Evolutionary conservation across 768 basidiomycete species (phyloP).

Genomic region (Phaeotremella fagi): DNA sequence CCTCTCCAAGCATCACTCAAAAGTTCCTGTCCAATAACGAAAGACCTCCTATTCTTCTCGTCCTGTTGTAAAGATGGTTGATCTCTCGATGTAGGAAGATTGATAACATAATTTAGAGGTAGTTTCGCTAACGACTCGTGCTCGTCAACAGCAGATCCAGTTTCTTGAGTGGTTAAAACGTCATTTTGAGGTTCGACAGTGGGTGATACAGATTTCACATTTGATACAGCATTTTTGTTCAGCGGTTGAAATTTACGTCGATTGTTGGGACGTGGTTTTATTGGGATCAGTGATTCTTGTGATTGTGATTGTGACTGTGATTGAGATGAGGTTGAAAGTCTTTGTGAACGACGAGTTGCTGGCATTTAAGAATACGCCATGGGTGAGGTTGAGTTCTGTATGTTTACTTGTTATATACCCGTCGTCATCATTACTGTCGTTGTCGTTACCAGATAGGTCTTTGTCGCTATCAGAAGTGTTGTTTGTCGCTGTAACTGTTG

Average conservation of each 20-base stretch:
- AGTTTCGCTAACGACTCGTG: constrained; percentile 9
- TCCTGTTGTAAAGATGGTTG: constrained; percentile 1
- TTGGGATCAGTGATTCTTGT: not conserved
- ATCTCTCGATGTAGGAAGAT: constrained; percentile 1
- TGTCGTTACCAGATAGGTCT: too few species aligned
- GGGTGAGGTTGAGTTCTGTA: not conserved
- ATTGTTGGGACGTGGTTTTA: not conserved
- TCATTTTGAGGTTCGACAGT: too few species aligned
- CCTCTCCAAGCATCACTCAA: constrained; percentile 12
- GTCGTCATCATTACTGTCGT: too few species aligned
- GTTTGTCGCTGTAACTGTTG: not conserved
- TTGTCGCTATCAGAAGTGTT: too few species aligned
- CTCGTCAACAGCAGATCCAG: too few species aligned
- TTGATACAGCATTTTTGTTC: too few species aligned
- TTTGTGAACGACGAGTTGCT: not conserved
- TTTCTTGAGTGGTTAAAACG: too few species aligned
- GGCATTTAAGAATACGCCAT: not conserved
- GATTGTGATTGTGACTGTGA: not conserved
- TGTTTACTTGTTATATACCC: too few species aligned
- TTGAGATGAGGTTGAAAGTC: too few species aligned
- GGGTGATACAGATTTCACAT: not conserved
- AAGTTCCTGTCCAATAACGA: constrained; percentile 12
- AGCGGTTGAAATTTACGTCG: too few species aligned
- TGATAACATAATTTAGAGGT: constrained; percentile 7
- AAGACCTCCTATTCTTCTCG: too few species aligned